Percentiles rank a stretch among this genome's conserved stretches.
Conservation (phyloP, 805 yeast genomes). For the Yarrowia keelungensis region DNA sequence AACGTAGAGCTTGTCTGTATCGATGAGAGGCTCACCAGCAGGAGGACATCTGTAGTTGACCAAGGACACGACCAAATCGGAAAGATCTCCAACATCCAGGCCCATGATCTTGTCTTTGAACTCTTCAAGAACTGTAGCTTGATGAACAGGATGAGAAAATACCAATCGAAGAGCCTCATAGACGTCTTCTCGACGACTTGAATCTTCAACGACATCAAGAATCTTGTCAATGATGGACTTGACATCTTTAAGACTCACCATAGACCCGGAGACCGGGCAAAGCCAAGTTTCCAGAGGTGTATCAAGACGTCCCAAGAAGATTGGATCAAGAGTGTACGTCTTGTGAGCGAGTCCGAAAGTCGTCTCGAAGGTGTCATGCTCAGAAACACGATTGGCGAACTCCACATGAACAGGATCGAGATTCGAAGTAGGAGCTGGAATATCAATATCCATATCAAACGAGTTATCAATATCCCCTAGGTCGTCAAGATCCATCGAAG, state of each 20-base stretch:
- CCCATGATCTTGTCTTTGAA: constrained; percentile 9
- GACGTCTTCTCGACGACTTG: constrained; percentile 6
- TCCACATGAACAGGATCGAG: constrained; percentile 5
- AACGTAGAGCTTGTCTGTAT: constrained; percentile 8
- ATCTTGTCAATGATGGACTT: constrained; percentile 2
- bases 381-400: constrained; percentile 9
- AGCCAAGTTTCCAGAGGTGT: constrained; percentile 1
- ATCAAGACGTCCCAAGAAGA: constrained; percentile 3
- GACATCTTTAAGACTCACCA: background rate
- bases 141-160: background rate
- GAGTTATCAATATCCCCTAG: constrained; percentile 2
- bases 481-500: background rate
- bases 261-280: constrained; percentile 5
- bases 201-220: background rate
- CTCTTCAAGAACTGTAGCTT: background rate
- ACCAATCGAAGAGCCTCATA: constrained; percentile 12
- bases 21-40: constrained; percentile 13
- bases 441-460: constrained; percentile 1
- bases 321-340: background rate
- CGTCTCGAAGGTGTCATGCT: constrained; percentile 22
- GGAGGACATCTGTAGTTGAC: constrained; percentile 10
- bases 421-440: background rate
- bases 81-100: constrained; percentile 24
- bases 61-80: constrained; percentile 1
- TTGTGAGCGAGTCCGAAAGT: constrained; percentile 12